These are phyloP conservation scores for Venturia carpophila DNA, from an alignment of 2,329 filamentous ascomycete genomes.

Conservation along the genomic window DNA sequence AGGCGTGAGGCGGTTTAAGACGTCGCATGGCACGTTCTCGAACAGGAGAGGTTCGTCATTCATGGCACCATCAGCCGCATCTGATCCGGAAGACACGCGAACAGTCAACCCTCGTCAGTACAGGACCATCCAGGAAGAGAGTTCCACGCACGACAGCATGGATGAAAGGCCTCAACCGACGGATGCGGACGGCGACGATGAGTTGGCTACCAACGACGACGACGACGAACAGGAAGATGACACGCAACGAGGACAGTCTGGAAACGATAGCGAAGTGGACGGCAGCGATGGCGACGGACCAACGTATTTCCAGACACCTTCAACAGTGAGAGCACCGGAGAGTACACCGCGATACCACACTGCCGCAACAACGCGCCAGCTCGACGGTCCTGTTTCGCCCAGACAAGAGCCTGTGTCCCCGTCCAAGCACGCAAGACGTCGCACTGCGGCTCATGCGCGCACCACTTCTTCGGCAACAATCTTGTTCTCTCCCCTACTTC, in stretches of 20 bases:
- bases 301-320: slow-evolving; percentile 28
- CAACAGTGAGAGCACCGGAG: slow-evolving; percentile 25
- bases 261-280: slow-evolving; percentile 22
- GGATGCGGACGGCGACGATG: slow-evolving; percentile 83
- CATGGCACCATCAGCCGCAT: slow-evolving; percentile 46
- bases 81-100: slow-evolving; percentile 47
- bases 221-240: slow-evolving; percentile 50
- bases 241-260: background rate
- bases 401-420: background rate
- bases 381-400: slow-evolving; percentile 8
- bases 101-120: slow-evolving; percentile 22
- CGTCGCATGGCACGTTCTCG: slow-evolving; percentile 26
- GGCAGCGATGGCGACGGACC: slow-evolving; percentile 30
- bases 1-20: slow-evolving; percentile 45
- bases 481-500: slow-evolving; percentile 64
- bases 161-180: slow-evolving; percentile 53
- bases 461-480: slow-evolving; percentile 78
- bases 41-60: background rate
- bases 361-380: slow-evolving; percentile 9
- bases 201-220: slow-evolving; percentile 75
- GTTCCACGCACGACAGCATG: slow-evolving; percentile 22
- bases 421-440: slow-evolving; percentile 3
- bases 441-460: slow-evolving; percentile 51
- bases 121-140: slow-evolving; percentile 39
- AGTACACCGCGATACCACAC: slow-evolving; percentile 24